These are phyloP conservation scores for Xylaria castorea DNA, from an alignment of 495 filamentous ascomycete genomes.

Conservation along the genomic window DNA sequence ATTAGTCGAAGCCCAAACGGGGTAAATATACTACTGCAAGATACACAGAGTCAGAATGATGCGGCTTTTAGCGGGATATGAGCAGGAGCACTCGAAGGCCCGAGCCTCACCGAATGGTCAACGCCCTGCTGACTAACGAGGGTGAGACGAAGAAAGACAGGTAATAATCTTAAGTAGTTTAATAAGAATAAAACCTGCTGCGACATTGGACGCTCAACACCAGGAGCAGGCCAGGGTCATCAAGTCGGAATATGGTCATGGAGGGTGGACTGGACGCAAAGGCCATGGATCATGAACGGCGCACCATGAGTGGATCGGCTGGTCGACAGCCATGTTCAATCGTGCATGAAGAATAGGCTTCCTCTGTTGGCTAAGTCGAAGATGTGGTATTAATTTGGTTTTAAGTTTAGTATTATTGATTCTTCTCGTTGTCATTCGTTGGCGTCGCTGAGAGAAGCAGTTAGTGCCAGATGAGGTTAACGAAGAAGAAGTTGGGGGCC, in stretches of 20 bases:
- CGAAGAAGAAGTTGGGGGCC: constrained; percentile 16
- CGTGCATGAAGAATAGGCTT: constrained; percentile 31
- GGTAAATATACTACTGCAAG: constrained; percentile 15
- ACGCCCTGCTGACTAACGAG: constrained; percentile 3
- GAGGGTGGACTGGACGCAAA: constrained; percentile 32
- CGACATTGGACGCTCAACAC: background rate
- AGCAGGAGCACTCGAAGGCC: constrained; percentile 4
- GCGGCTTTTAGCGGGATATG: constrained; percentile 16
- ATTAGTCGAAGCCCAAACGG: background rate
- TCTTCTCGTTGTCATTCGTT: background rate
- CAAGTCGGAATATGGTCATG: constrained; percentile 22
- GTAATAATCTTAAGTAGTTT: background rate
- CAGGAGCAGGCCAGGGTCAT: constrained; percentile 21
- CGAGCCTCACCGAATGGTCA: constrained; percentile 8
- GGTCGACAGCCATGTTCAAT: background rate
- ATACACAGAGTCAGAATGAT: constrained; percentile 1
- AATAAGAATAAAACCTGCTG: background rate
- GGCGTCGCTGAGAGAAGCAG: background rate
- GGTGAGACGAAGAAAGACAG: background rate
- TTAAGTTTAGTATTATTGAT: constrained; percentile 5
- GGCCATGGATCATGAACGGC: constrained; percentile 11
- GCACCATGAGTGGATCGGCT: constrained; percentile 12
- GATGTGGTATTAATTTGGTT: constrained; percentile 7
- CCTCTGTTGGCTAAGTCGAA: background rate
- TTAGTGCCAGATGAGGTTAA: constrained; percentile 19